A percentile compares a stretch with the other conserved stretches of the same genome.
Evolutionary conservation across 306 rosid genomes (phyloP).

Genomic region (Glycine latifolia): DNA sequence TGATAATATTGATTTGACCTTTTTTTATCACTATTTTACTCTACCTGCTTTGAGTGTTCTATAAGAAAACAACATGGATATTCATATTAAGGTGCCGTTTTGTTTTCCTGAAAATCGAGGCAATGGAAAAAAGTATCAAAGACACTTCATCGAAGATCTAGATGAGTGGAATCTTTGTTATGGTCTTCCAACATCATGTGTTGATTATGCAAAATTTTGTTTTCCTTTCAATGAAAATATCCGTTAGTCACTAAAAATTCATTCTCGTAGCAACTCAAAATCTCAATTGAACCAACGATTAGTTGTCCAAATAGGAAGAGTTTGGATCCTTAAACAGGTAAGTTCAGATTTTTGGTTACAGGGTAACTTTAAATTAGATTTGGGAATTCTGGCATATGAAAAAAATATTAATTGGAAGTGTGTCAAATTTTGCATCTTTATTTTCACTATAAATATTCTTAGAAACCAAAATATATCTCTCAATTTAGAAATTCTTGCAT

Average conservation of each 20-base stretch:
- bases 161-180: conserved; percentile 27
- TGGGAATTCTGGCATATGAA: neutral
- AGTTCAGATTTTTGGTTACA: too few species aligned
- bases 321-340: neutral
- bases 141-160: conserved; percentile 20
- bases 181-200: neutral
- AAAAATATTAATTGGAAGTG: neutral
- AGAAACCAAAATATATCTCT: neutral
- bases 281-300: neutral
- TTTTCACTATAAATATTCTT: neutral
- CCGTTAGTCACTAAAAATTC: neutral
- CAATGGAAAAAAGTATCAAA: conserved; percentile 25
- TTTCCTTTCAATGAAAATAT: too few species aligned
- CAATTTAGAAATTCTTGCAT: neutral
- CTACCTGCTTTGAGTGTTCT: conserved; percentile 5
- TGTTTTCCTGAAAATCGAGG: conserved; percentile 31
- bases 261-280: neutral
- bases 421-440: neutral
- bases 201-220: neutral
- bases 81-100: neutral
- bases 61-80: neutral
- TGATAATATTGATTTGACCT: conserved; percentile 37
- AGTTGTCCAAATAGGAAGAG: neutral
- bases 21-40: neutral
- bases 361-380: neutral